phyloP scores from a whole-genome alignment of 2,329 filamentous ascomycete genomes.

The Capronia coronata region DNA sequence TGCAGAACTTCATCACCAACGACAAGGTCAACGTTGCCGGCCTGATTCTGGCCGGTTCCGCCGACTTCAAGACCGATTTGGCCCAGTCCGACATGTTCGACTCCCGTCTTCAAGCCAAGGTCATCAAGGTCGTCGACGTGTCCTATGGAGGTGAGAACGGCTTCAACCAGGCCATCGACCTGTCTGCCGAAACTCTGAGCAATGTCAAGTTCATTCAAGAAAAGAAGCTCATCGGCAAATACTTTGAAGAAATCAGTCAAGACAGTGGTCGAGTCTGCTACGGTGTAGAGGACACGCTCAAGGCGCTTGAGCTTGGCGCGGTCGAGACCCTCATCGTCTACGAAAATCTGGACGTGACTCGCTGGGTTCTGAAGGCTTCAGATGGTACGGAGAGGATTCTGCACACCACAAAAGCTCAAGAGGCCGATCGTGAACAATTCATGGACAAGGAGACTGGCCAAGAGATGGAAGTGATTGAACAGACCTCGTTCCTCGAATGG shows the following conservation, averaged over 20 bases:
- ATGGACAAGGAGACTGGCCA: slow-evolving; percentile 92
- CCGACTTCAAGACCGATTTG: slow-evolving; percentile 99
- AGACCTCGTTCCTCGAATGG: slow-evolving; percentile 97
- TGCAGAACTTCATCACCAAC: slow-evolving; percentile 97
- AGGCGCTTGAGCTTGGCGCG: slow-evolving; percentile 90
- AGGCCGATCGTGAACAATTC: slow-evolving; percentile 74
- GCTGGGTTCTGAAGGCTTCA: slow-evolving; percentile 80
- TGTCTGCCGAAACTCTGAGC: slow-evolving; percentile 88
- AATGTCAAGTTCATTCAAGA: slow-evolving; percentile 99
- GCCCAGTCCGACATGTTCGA: slow-evolving; percentile 98
- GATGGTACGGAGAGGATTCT: slow-evolving; percentile 66
- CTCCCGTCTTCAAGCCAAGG: slow-evolving; percentile 80
- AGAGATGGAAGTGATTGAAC: slow-evolving; percentile 90
- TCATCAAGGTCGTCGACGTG: slow-evolving; percentile 99
- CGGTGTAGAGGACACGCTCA: slow-evolving; percentile 94
- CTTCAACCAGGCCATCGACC: slow-evolving; percentile 98
- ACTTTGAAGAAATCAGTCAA: slow-evolving; percentile 98
- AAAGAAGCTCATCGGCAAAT: slow-evolving; percentile 98
- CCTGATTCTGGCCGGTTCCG: slow-evolving; percentile 89
- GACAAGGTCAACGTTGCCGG: slow-evolving; percentile 98
- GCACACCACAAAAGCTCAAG: slow-evolving; percentile 82
- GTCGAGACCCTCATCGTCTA: slow-evolving; percentile 93
- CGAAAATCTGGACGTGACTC: slow-evolving; percentile 91
- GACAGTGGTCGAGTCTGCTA: slow-evolving; percentile 97
- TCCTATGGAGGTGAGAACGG: slow-evolving; percentile 99